Evolutionary conservation across 441 rosid genomes (phyloP).

Genomic region (Corymbia citriodora): DNA sequence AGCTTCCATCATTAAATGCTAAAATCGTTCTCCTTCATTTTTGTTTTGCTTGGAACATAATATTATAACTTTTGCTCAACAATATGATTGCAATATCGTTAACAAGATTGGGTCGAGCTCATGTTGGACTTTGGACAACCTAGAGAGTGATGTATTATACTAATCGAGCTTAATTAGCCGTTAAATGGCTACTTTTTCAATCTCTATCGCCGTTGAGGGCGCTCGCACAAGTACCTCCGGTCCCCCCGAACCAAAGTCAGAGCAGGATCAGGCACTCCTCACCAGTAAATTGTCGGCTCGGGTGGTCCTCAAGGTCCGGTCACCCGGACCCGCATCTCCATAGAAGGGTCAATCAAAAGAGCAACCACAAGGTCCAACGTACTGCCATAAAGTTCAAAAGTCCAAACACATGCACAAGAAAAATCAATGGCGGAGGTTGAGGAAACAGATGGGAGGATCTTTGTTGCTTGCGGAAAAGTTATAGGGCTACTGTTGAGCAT

Average conservation of each 20-base stretch:
- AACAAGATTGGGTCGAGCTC: neutral
- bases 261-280: neutral
- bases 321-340: neutral
- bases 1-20: neutral
- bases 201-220: neutral
- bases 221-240: accelerated
- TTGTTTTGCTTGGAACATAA: neutral
- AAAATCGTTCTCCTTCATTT: neutral
- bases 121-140: neutral
- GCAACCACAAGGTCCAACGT: neutral
- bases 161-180: neutral
- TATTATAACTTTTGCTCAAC: neutral
- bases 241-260: neutral
- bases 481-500: neutral
- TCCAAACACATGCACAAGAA: neutral
- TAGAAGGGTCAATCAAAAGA: neutral
- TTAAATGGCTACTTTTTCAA: neutral
- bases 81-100: neutral
- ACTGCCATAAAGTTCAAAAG: neutral
- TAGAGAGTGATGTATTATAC: neutral
- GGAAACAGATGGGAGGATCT: neutral
- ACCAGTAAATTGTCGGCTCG: neutral
- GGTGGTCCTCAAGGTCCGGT: neutral
- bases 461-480: neutral
- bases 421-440: neutral